These are phyloP conservation scores for Pochonia chlamydosporia DNA, from an alignment of 2,329 filamentous ascomycete genomes.

Conservation along the genomic window DNA sequence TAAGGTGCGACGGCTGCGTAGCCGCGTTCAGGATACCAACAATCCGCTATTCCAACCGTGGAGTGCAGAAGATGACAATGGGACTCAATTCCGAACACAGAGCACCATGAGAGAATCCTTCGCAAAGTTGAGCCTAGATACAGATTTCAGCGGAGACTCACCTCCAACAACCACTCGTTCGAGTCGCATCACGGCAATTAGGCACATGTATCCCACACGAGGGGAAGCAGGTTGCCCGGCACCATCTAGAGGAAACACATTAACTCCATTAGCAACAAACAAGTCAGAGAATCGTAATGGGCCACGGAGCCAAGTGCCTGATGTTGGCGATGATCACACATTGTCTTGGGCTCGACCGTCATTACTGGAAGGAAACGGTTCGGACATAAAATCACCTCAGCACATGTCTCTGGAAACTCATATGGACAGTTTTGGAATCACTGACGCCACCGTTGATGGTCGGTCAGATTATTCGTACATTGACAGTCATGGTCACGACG, in stretches of 20 bases:
- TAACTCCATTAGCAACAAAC: neutral
- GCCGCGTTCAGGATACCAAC: conserved; percentile 11
- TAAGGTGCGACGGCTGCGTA: conserved; percentile 24
- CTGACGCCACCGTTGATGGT: neutral
- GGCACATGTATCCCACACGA: neutral
- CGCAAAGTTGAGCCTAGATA: conserved; percentile 2
- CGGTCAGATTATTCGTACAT: neutral
- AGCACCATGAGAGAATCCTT: conserved; percentile 9
- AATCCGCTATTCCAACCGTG: conserved; percentile 29
- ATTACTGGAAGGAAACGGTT: neutral
- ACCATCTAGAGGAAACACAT: neutral
- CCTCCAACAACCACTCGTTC: neutral
- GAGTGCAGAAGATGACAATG: conserved; percentile 17
- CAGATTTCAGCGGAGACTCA: conserved; percentile 2
- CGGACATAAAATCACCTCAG: neutral
- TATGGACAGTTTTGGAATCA: neutral
- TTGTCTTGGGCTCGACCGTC: neutral
- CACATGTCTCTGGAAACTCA: neutral
- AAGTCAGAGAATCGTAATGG: neutral
- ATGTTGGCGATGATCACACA: neutral
- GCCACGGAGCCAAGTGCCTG: too few relatives aligned
- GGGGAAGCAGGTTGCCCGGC: neutral
- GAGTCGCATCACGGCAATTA: neutral
- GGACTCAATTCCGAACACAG: conserved; percentile 1
- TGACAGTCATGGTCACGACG: neutral